phyloP scores from a whole-genome alignment of 2,329 filamentous ascomycete species.

The Diaporthe capsici region DNA sequence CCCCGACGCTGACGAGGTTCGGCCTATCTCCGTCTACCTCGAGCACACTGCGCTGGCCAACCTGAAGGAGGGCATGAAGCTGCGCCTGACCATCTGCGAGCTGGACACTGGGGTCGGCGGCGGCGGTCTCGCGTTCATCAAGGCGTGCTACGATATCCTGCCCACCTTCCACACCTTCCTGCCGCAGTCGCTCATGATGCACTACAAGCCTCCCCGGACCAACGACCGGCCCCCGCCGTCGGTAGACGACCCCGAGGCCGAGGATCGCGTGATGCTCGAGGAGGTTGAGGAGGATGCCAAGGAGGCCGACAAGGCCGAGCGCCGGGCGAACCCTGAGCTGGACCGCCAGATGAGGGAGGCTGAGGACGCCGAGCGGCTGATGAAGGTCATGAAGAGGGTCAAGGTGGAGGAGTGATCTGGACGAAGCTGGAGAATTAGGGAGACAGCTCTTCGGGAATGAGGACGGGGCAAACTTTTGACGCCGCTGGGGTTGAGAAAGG shows the following conservation, averaged over 20 bases:
- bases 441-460: neutral
- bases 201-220: constrained; percentile 71
- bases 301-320: constrained; percentile 41
- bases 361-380: constrained; percentile 23
- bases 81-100: constrained; percentile 65
- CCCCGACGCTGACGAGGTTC: constrained; percentile 38
- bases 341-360: constrained; percentile 27
- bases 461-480: neutral
- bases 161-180: constrained; percentile 76
- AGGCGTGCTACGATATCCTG: constrained; percentile 66
- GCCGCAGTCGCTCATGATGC: constrained; percentile 77
- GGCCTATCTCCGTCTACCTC: constrained; percentile 70
- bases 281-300: constrained; percentile 37
- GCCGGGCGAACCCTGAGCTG: constrained; percentile 39
- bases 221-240: constrained; percentile 63
- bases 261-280: constrained; percentile 45
- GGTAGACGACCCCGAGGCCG: constrained; percentile 53
- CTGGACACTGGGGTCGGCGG: constrained; percentile 53
- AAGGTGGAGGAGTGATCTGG: constrained; percentile 24
- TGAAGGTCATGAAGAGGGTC: constrained; percentile 37
- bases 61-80: constrained; percentile 74
- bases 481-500: neutral
- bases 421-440: too few species aligned
- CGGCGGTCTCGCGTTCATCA: constrained; percentile 75
- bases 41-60: constrained; percentile 67